Evolutionary conservation across 1,284 basidiomycete species (phyloP), one percentile per base, ranked within the genome.

Genomic region (Sanghuangporus sanghuang): DNA sequence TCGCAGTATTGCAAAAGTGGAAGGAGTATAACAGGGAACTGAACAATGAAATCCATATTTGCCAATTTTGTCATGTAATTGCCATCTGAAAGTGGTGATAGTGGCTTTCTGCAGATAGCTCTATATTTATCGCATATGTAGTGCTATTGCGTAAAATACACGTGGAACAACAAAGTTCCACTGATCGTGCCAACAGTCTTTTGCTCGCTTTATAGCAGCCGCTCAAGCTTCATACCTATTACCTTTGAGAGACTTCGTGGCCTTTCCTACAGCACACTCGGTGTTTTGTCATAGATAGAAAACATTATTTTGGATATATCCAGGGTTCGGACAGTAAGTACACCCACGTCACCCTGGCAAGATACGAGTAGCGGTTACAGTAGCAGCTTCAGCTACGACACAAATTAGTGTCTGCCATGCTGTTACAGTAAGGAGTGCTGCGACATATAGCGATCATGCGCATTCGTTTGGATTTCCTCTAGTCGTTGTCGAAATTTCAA

Each of bases 201-300:
- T 5, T 32, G 2, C 27, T 32, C 27, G 4, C 27, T 32, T 32
- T 3, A 32, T 3, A 32, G 27, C 27, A 32, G 27, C 3, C 27
- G 27, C 5, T 32, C 4, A 32, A 5, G 27, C 27, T 32, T 32
- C 27, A 32, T 32, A 32, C 27, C 7, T 74, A 77, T 44, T 61
- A 85, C 85, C 78, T 80, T 62, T 81, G 78, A 39, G 71, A 0
- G 83, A 81, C 32, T 79, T 78, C 61, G 76, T 76, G 2, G 82
- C 84, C 56, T 76, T 82, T 58, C 78, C 74, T 27, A 86, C 69
- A 1, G 79, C 79, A 48, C 80, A 78, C 62, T 78, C 73, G 27
- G n/a, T n/a, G n/a, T n/a, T n/a, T n/a, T n/a, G 75, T 69, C 74
- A 76, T 57, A 36, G 64, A 55, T n/a, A n/a, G n/a, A n/a, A 59